Base-by-base conservation (phyloP, 495 filamentous ascomycete genomes). In the Penicillium argentinense region DNA sequence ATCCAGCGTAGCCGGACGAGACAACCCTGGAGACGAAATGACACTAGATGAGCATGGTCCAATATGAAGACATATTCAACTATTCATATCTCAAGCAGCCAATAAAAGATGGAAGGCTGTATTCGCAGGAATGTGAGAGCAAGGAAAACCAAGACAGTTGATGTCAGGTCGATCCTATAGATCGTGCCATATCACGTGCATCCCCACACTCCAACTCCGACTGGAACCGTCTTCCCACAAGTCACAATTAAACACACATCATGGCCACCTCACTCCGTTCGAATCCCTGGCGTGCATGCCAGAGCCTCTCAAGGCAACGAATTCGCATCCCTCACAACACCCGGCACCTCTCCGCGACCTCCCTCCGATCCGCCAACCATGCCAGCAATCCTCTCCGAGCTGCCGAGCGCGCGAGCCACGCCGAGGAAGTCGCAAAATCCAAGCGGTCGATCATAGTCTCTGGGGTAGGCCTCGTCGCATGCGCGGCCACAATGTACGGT, bases 401-500 rank as follows among this genome's bases (percentile, higher is more conserved):
- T n/a, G 39, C 45, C 36, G 47, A 26, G 30, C 36, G 23, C 45
- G 39, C 39, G 41, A 49, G 41, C 28, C 45, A 30, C n/a, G 40
- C 55, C 2, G 44, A 67, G 18, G 52, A 67, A 12, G 37, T 61
- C 42, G 55, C 64, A 5, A 47, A 59, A 25, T 63, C 51, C 38
- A 26, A 40, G 25, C 39, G 68, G 12, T 68, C 63, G 14, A 65
- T 74, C 41, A 22, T 52, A 0, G 29, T 67, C n/a, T 73, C 71
- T 3, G 64, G 55, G 2, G 63, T 53, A 1, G 71, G 71, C 3
- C 71, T 75, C 1, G 53, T 56, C 0, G 54, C 50, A 8, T 71
- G 63, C 39, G 68, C 63, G 12, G 57, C 52, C 1, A 63, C 61
- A 5, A 66, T 75, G 60, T 75, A 68, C 39, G 65, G 59, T 1